Evolutionary conservation across 805 yeast species (phyloP).

Genomic region (Yamadazyma philogaea): DNA sequence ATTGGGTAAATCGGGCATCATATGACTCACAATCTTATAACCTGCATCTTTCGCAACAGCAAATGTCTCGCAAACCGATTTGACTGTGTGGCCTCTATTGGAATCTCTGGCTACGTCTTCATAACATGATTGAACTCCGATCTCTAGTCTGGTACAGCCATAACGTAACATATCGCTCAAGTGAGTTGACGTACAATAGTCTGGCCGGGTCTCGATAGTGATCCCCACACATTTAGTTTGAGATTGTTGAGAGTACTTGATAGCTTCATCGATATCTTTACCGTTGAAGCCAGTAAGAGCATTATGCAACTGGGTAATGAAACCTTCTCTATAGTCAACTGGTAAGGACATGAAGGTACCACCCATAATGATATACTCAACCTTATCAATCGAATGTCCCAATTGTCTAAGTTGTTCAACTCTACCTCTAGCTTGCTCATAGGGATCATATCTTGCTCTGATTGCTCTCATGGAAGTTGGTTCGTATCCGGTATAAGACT

Average conservation of each 20-base stretch:
- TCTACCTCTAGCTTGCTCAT: constrained; percentile 97
- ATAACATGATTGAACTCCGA: constrained; percentile 95
- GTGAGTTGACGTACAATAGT: constrained; percentile 95
- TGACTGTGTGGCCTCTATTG: constrained; percentile 96
- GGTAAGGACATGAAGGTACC: constrained; percentile 98
- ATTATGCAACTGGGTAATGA: constrained; percentile 87
- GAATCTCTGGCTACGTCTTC: constrained; percentile 99
- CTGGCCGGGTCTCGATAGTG: constrained; percentile 97
- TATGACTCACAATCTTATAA: constrained; percentile 94
- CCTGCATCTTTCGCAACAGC: constrained; percentile 97
- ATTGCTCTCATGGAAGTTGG: constrained; percentile 99
- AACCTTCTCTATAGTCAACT: constrained; percentile 81
- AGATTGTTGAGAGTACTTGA: constrained; percentile 85
- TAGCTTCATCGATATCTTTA: constrained; percentile 84
- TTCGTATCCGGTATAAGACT: constrained; percentile 96
- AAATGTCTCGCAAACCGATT: constrained; percentile 93
- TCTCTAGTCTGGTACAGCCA: constrained; percentile 95
- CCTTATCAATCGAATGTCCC: constrained; percentile 96
- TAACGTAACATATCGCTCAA: constrained; percentile 91
- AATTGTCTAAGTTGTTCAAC: constrained; percentile 91
- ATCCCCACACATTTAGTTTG: constrained; percentile 97
- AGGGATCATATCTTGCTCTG: constrained; percentile 96
- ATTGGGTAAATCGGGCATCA: constrained; percentile 99
- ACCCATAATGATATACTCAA: constrained; percentile 97
- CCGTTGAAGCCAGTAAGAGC: constrained; percentile 94